Conservation (phyloP, 371 early-diverging fungal genomes). For the Smittium culicis region DNA sequence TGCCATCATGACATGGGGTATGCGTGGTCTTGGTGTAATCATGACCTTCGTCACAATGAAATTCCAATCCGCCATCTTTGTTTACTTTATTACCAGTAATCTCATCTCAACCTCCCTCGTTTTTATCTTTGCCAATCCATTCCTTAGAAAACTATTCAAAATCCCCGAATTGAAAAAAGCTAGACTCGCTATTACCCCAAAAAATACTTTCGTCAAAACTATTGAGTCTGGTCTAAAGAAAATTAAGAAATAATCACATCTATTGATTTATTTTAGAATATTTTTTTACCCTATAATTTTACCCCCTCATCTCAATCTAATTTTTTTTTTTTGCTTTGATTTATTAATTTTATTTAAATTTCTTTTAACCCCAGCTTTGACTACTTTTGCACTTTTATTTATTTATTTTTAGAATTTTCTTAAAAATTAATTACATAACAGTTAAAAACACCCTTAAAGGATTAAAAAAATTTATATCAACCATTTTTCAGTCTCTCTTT, state of each 20-base stretch:
- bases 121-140: constrained; percentile 40
- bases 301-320: neutral
- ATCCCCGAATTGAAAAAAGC: constrained; percentile 24
- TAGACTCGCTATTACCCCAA: constrained; percentile 10
- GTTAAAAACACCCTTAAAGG: no score
- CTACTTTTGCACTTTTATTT: no score
- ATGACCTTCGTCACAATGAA: constrained; percentile 52
- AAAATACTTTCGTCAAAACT: constrained; percentile 11
- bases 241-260: constrained; percentile 2
- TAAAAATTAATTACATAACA: no score
- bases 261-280: no score
- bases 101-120: constrained; percentile 54
- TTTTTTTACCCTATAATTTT: neutral
- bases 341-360: neutral
- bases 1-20: constrained; percentile 45
- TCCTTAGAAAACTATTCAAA: constrained; percentile 34
- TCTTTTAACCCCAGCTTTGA: no score
- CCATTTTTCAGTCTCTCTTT: no score
- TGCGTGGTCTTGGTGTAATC: constrained; percentile 47
- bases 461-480: no score
- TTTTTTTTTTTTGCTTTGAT: neutral
- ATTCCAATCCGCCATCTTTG: constrained; percentile 69
- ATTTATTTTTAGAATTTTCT: no score
- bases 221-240: constrained; percentile 2
- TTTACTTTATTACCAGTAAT: constrained; percentile 76